Conservation (phyloP, 2,329 filamentous ascomycete genomes). For the Verticillium isaacii region DNA sequence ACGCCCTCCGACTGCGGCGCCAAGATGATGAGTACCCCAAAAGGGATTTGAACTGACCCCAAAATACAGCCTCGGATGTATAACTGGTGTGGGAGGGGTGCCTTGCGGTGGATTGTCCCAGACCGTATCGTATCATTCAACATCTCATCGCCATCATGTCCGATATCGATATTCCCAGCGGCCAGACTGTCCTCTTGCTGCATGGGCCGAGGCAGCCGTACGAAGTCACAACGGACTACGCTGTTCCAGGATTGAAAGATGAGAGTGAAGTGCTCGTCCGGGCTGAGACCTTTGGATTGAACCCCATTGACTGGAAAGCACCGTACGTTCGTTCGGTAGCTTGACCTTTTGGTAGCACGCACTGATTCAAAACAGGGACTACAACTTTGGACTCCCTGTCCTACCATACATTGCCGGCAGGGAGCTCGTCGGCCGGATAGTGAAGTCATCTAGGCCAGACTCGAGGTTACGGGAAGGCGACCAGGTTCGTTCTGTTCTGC, state of each 20-base stretch:
- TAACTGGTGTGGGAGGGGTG: background rate
- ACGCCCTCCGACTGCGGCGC: background rate
- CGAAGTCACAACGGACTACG: slow-evolving; percentile 34
- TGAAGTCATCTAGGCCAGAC: slow-evolving; percentile 29
- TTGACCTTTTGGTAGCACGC: background rate
- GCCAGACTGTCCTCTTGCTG: slow-evolving; percentile 44
- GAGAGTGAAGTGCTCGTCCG: slow-evolving; percentile 56
- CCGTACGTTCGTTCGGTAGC: slow-evolving; percentile 45
- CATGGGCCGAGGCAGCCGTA: slow-evolving; percentile 47
- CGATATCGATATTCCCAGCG: background rate
- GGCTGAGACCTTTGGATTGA: slow-evolving; percentile 62
- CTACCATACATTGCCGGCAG: slow-evolving; percentile 66
- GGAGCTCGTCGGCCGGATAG: slow-evolving; percentile 63
- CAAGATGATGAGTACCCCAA: background rate
- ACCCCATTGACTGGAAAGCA: slow-evolving; percentile 74
- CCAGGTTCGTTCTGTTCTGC: slow-evolving; percentile 8
- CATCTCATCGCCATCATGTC: background rate
- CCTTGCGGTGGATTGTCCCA: background rate
- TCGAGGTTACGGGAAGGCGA: slow-evolving; percentile 49
- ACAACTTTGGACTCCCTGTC: slow-evolving; percentile 63
- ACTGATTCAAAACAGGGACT: slow-evolving; percentile 45
- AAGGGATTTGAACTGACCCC: background rate
- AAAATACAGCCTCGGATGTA: background rate
- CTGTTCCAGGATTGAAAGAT: slow-evolving; percentile 34
- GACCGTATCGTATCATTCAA: background rate